These are phyloP conservation scores for Dioszegia crocea DNA, from an alignment of 768 basidiomycete species.

Conservation along the genomic window DNA sequence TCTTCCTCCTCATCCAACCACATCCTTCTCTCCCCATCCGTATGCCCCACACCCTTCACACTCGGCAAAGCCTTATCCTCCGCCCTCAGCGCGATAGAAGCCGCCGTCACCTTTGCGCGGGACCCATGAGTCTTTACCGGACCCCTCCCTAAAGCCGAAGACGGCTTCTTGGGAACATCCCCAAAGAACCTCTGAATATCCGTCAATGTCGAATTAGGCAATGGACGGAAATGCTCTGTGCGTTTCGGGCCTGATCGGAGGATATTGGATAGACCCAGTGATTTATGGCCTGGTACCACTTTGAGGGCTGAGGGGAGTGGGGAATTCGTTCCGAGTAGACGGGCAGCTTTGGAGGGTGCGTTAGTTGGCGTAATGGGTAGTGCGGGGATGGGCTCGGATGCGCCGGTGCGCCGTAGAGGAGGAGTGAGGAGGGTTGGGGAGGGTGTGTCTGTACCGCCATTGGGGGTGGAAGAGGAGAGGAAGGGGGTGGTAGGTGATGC, in stretches of 20 bases:
- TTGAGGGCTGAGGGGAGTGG: neutral
- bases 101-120: neutral
- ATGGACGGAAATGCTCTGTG: conserved; percentile 26
- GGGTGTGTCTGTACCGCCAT: neutral
- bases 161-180: conserved; percentile 17
- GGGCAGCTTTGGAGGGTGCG: conserved; percentile 38
- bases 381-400: conserved; percentile 13
- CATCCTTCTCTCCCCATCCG: conserved; percentile 25
- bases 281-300: neutral
- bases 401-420: neutral
- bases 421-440: neutral
- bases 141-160: neutral
- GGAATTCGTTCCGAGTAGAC: conserved; percentile 23
- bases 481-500: neutral
- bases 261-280: neutral
- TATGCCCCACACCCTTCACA: neutral
- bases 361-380: conserved; percentile 33
- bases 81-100: neutral
- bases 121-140: neutral
- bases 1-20: conserved; percentile 45
- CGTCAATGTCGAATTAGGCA: conserved; percentile 19
- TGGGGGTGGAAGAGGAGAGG: neutral
- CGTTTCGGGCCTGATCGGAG: conserved; percentile 7
- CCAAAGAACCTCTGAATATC: conserved; percentile 43
- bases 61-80: neutral